Conservation (phyloP, 805 yeast genomes). For the Debaryomyces maramus region DNA sequence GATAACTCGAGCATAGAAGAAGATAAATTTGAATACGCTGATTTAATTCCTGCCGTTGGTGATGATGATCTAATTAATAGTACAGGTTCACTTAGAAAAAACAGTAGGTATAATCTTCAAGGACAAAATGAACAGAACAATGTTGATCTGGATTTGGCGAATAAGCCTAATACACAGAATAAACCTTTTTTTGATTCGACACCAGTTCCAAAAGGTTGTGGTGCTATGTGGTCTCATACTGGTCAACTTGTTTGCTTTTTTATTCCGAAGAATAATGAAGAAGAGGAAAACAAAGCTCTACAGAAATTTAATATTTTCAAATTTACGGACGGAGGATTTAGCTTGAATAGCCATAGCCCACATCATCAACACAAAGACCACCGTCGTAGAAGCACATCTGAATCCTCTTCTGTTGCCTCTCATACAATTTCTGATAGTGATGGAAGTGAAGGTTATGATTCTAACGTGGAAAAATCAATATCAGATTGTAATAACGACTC, state of each 20-base stretch:
- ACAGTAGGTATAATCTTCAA: not conserved
- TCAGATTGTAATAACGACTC: constrained; percentile 7
- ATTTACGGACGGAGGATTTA: constrained; percentile 52
- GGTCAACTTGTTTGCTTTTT: constrained; percentile 85
- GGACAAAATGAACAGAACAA: constrained; percentile 10
- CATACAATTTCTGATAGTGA: constrained; percentile 1
- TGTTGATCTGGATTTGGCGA: not conserved
- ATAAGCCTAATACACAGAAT: not conserved
- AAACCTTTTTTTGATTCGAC: constrained; percentile 63
- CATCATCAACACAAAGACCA: constrained; percentile 14
- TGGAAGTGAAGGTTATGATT: constrained; percentile 13
- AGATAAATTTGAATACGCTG: constrained; percentile 33
- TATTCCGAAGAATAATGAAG: constrained; percentile 47
- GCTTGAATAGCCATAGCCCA: constrained; percentile 20
- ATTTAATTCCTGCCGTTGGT: constrained; percentile 43
- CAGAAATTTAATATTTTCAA: constrained; percentile 48
- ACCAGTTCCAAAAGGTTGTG: constrained; percentile 91
- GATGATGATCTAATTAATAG: constrained; percentile 32
- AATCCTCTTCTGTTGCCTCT: constrained; percentile 3
- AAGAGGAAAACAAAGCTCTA: constrained; percentile 37
- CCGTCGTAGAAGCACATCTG: constrained; percentile 11
- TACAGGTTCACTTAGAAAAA: constrained; percentile 14
- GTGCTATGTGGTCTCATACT: constrained; percentile 80
- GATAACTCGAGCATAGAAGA: constrained; percentile 28
- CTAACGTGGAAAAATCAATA: constrained; percentile 11